Conservation (phyloP, 139 green algal species). For the Picochlorum sp. region DNA sequence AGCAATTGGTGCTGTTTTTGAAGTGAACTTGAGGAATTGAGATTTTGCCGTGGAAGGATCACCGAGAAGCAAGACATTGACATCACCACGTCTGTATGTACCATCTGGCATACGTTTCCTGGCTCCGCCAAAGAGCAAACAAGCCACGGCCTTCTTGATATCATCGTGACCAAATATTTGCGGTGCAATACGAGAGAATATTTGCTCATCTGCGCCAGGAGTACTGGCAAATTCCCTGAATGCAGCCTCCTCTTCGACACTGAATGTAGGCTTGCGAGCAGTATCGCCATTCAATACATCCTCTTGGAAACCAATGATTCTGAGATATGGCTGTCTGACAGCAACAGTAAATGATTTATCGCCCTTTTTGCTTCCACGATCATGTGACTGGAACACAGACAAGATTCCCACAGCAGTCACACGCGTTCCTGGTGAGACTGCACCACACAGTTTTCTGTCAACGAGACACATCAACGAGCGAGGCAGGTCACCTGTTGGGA, state of each 20-base stretch:
- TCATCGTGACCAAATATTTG: slow-evolving; percentile 91
- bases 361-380: slow-evolving; percentile 3
- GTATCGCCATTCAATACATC: slow-evolving; percentile 59
- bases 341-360: slow-evolving; percentile 30
- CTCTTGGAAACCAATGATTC: slow-evolving; percentile 85
- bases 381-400: slow-evolving; percentile 68
- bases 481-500: slow-evolving; percentile 90
- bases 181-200: slow-evolving; percentile 79
- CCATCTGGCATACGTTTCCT: slow-evolving; percentile 86
- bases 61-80: slow-evolving; percentile 97
- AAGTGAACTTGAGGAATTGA: slow-evolving; percentile 97
- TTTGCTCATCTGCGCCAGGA: slow-evolving; percentile 55
- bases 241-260: slow-evolving; percentile 61
- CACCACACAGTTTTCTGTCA: slow-evolving; percentile 74
- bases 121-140: slow-evolving; percentile 89
- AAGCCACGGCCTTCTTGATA: slow-evolving; percentile 94
- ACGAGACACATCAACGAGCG: slow-evolving; percentile 73
- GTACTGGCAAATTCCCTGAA: slow-evolving; percentile 81
- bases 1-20: slow-evolving; percentile 75
- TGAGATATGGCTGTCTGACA: slow-evolving; percentile 90
- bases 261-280: slow-evolving; percentile 64
- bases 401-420: slow-evolving; percentile 91
- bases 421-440: slow-evolving; percentile 78
- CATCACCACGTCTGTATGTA: slow-evolving; percentile 83
- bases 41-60: slow-evolving; percentile 97